Evolutionary conservation across 1,284 basidiomycete species (phyloP).

Genomic region (Leccinum subatratum): DNA sequence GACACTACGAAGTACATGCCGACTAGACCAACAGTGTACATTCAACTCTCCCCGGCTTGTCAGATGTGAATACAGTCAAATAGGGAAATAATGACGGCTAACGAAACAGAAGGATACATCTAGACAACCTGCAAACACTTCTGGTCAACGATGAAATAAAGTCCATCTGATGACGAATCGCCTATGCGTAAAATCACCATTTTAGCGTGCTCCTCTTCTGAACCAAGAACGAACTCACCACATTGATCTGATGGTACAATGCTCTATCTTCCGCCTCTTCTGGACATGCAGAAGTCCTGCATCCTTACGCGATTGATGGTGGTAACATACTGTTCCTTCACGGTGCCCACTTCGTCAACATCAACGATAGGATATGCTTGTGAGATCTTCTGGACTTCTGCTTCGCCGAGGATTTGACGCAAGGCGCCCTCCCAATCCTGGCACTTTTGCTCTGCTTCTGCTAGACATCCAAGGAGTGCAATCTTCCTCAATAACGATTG

Average conservation of each 20-base stretch:
- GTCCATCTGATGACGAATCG: background rate
- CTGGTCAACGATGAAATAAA: background rate
- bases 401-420: too few relatives aligned
- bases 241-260: background rate
- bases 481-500: background rate
- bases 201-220: background rate
- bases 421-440: background rate
- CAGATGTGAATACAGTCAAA: background rate
- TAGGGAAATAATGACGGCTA: background rate
- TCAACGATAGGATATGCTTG: background rate
- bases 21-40: background rate
- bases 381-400: background rate
- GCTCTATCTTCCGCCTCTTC: background rate
- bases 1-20: background rate
- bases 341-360: background rate
- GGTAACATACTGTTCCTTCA: background rate
- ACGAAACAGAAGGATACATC: background rate
- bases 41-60: background rate
- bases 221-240: background rate
- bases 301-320: background rate
- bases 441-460: background rate
- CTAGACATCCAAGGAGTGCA: background rate
- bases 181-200: background rate
- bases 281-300: background rate
- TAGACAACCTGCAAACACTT: background rate